Base-by-base conservation (phyloP, 257 asterid species). In the Schizonepeta tenuifolia region DNA sequence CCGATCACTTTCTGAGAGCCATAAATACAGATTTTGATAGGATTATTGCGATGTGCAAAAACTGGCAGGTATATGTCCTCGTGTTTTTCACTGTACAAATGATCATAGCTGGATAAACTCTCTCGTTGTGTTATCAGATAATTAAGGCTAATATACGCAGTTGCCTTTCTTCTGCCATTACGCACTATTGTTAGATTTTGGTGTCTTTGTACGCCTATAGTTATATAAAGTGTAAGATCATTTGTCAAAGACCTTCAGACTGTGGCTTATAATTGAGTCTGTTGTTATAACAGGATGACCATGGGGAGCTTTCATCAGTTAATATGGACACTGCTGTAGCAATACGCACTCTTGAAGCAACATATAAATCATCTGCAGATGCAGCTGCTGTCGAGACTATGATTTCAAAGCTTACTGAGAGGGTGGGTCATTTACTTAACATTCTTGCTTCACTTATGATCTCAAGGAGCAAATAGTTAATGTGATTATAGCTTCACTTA, bases 241-340 rank as follows among this genome's bases (percentile, higher is more conserved):
- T 31, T 31, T 20, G 11, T 28, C 8, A 14, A 15, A 60, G 22
- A n/a, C 26, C 31, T 71, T 65, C 26, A 24, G 58, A 12, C 43
- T 60, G 67, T 62, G 60, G 17, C 36, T 44, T 53, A 20, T 81
- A 35, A 56, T 53, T 0, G 46, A 53, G 33, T 71, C n/a, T 35
- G 55, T 72, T 49, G 70, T 72, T 65, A 60, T 71, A 66, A 77
- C 91, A 95, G 99, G 99, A 95, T 75, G 99, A 95, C 79, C 92
- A 86, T 62, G 97, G 94, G 71, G 99, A 95, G 65, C 89, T 92
- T 70, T 92, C 99, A 11, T 78, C 97, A 8, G 98, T 95, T 56
- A 95, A 92, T 85, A 92, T 95, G 99, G 99, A 95, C 89, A 95
- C 99, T 49, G 98, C 98, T 73, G 98, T 95, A 17, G 99, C 99